Base-by-base conservation (phyloP, 2,329 filamentous ascomycete genomes). In the Penicillium palitans region DNA sequence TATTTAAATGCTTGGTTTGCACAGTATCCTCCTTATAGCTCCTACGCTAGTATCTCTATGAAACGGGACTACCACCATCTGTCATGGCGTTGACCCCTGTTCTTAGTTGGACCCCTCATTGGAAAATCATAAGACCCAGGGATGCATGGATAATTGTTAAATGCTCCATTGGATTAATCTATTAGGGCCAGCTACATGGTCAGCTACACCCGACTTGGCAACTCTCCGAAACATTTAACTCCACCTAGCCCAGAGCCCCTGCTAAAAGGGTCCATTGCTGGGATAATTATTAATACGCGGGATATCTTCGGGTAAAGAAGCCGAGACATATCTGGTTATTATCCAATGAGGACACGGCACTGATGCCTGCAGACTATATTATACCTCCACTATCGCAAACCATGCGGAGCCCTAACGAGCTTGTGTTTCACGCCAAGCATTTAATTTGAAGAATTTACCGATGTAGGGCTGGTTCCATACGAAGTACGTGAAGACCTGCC, bases 341-440 rank as follows among this genome's bases (percentile, higher is more conserved):
- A 29, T 50, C 53, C 50, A 48, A 37, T 33, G 12, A 33, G 12
- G 2, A 33, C 12, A 33, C 2, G 12, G 31, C 31, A 33, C 13
- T 2, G 31, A 33, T 33, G 31, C 12, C 31, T 33, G 29, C 3
- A 31, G 29, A 12, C 29, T 33, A 6, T 33, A 33, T 13, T 33
- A 33, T 33, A 33, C 2, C 31, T 33, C 13, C 31, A 33, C 31
- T 6, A 33, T 13, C 31, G 12, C 31, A 33, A 33, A 33, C 48
- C 6, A 41, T 42, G 50, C 39, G 55, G 55, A 48, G 19, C 37
- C 25, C 19, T 21, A 6, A 44, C 17, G 10, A 54, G 50, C 55
- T 58, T 58, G 55, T 42, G 55, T 53, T 52, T 57, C 41, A 57
- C 25, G 48, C 31, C 44, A 48, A 37, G 9, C 31, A 48, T 15